Conservation (phyloP, 768 basidiomycete species). For the Tricholoma saponaceum region DNA sequence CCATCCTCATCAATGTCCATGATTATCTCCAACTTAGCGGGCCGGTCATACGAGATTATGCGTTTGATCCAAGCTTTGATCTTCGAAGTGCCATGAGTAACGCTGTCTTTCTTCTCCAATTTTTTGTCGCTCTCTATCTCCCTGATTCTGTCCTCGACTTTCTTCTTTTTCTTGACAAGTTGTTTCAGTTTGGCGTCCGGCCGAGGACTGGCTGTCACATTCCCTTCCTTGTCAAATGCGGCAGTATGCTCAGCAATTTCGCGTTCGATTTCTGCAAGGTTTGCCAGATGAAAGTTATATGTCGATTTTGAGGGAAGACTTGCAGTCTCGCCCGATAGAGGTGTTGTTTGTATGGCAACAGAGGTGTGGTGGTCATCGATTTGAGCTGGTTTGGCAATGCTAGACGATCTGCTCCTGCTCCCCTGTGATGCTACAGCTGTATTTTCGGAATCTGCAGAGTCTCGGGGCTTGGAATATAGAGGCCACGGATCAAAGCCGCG, state of each 20-base stretch:
- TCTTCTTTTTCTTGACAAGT: conserved; percentile 38
- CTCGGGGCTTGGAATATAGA: conserved; percentile 39
- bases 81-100: conserved; percentile 37
- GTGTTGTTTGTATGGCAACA: conserved; percentile 25
- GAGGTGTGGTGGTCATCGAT: conserved; percentile 15
- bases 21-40: conserved; percentile 32
- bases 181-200: conserved; percentile 38
- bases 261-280: conserved; percentile 24
- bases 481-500: conserved; percentile 28
- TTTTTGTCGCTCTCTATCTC: conserved; percentile 23
- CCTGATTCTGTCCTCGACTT: conserved; percentile 30
- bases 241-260: conserved; percentile 22
- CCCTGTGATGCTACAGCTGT: conserved; percentile 37
- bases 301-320: conserved; percentile 28
- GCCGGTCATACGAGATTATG: conserved; percentile 43
- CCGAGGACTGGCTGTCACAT: conserved; percentile 10
- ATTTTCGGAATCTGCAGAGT: conserved; percentile 61
- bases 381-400: conserved; percentile 8
- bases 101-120: conserved; percentile 20
- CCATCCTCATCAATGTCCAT: conserved; percentile 35
- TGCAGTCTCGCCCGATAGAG: background rate
- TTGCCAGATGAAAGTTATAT: conserved; percentile 26
- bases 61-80: conserved; percentile 64
- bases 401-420: conserved; percentile 13
- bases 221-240: conserved; percentile 10